Evolutionary conservation across 2,329 filamentous ascomycete genomes (phyloP).

Genomic region (Pseudogymnoascus sp.): DNA sequence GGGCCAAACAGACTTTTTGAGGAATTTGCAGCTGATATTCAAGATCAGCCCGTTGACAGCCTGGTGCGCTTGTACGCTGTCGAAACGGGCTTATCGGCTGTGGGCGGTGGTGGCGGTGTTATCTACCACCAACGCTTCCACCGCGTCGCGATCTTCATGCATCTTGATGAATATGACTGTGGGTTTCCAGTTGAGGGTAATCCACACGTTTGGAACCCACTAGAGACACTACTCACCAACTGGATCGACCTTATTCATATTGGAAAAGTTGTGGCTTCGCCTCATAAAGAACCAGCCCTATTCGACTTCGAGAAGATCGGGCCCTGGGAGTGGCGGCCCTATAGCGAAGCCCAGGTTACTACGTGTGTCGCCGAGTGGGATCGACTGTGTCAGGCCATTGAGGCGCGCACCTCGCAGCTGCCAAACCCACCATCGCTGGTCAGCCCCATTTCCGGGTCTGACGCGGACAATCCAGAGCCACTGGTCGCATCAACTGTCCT

Average conservation of each 20-base stretch:
- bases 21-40: constrained; percentile 17
- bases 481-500: neutral
- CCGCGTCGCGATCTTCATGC: constrained; percentile 16
- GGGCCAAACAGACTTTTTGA: constrained; percentile 20
- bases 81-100: constrained; percentile 24
- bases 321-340: constrained; percentile 28
- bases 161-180: constrained; percentile 12
- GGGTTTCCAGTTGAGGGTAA: constrained; percentile 17
- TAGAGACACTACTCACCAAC: constrained; percentile 21
- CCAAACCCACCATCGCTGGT: neutral
- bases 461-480: neutral
- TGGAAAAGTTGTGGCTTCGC: constrained; percentile 16
- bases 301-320: constrained; percentile 18
- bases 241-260: constrained; percentile 21
- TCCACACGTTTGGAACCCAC: constrained; percentile 20
- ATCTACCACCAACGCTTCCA: constrained; percentile 23
- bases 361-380: constrained; percentile 22
- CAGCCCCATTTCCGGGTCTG: neutral
- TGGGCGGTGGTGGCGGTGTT: constrained; percentile 23
- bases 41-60: neutral
- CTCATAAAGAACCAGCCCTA: constrained; percentile 13
- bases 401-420: constrained; percentile 21
- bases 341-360: constrained; percentile 25
- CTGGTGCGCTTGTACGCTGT: constrained; percentile 16
- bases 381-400: constrained; percentile 22